A percentile compares a stretch with the other conserved stretches of the same genome.
Conservation (phyloP, 73 alveolate species). For the Breviolum minutum region DNA sequence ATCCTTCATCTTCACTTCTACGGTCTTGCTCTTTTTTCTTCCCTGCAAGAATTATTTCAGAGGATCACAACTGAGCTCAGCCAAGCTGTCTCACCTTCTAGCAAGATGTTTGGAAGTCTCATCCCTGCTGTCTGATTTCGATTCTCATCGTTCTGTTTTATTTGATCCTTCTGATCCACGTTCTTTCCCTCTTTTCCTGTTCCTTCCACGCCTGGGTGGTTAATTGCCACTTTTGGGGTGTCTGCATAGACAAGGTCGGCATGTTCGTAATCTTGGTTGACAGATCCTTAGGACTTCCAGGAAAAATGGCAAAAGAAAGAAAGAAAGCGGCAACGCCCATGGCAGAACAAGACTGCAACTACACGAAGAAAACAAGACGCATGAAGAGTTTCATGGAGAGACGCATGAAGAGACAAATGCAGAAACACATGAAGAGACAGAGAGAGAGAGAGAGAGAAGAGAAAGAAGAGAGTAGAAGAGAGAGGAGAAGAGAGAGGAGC, state of each 20-base stretch:
- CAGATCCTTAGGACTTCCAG: neutral
- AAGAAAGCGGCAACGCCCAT: no score
- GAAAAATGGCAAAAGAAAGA: no score
- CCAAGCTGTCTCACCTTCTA: no score
- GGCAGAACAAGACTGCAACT: no score
- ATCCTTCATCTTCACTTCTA: neutral
- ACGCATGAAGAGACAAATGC: neutral
- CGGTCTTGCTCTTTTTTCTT: neutral
- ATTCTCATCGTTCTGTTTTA: no score
- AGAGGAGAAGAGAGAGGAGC: neutral
- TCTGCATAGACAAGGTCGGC: neutral
- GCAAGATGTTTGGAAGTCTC: no score
- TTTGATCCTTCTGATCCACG: neutral
- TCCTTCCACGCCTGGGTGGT: neutral
- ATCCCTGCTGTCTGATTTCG: neutral
- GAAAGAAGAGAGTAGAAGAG: neutral
- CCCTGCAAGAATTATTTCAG: neutral
- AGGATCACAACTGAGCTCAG: neutral
- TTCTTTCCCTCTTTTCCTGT: neutral
- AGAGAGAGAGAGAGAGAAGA: neutral
- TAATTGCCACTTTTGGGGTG: constrained; percentile 24
- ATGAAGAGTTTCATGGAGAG: neutral
- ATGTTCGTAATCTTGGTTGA: neutral
- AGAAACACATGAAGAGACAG: neutral
- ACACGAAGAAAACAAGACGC: no score